Base-by-base conservation (phyloP, 805 yeast genomes). In the Wickerhamomyces rabaulensis region DNA sequence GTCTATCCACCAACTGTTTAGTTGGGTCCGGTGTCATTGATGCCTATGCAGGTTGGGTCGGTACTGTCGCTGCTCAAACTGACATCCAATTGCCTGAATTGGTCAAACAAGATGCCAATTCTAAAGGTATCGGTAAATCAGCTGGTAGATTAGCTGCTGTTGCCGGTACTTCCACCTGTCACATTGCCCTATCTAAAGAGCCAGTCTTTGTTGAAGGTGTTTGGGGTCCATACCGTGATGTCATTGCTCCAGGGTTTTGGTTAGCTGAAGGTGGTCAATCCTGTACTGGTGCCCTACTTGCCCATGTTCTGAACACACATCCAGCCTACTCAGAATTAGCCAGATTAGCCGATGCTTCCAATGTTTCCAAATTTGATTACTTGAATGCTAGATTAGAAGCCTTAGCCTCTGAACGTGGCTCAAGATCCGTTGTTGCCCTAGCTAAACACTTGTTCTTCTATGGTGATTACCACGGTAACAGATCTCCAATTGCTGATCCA, bases 261-360 rank as follows among this genome's bases (percentile, higher is more conserved):
- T 74, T 91, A 53, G 96, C 98, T 13, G 99, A 94, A 68, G 99
- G 99, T 62, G 99, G 99, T n/a, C 99, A 94, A 66, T 84, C 95
- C 15, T 87, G 96, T 63, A 94, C 99, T 2, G 99, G 99, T 56
- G 97, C 95, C 26, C 75, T 94, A 36, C 74, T 94, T 52, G 92
- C 94, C 2, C 95, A 88, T 65, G 92, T 92, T 15, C 67, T 94
- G 51, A 75, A 87, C 12, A 84, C 87, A 9, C 98, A 94, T 62
- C 97, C 97, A 0, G 95, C 98, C 0, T 81, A 82, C 55, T 70
- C 79, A 2, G 89, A 87, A 60, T 74, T 92, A 45, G 76, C 80
- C 13, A 76, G 74, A 49, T 67, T 79, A 31, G 81, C 96, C 0
- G 87, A 80, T 53, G 79, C 82, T 19, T 78, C 88, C 1, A 79